These are phyloP conservation scores for Mortierella sp. DNA, from an alignment of 371 early-diverging fungal genomes.

Conservation along the genomic window DNA sequence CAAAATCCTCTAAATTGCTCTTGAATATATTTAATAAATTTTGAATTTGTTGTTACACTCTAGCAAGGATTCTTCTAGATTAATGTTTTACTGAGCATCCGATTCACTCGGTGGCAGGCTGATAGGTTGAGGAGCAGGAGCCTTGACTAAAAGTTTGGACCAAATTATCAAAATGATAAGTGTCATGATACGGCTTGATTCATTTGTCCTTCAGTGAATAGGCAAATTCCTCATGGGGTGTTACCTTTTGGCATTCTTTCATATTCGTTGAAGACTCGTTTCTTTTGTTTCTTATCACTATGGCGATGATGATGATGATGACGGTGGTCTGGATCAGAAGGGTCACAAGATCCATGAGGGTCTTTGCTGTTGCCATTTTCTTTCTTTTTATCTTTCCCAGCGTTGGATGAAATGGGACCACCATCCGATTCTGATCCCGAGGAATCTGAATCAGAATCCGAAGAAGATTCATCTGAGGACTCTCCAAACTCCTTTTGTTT, in stretches of 20 bases:
- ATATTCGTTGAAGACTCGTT: conserved; percentile 76
- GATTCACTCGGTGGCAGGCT: conserved; percentile 8
- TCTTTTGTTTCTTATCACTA: conserved; percentile 59
- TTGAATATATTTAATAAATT: not conserved
- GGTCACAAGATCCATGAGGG: conserved; percentile 38
- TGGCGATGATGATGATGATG: conserved; percentile 51
- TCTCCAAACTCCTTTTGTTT: conserved; percentile 81
- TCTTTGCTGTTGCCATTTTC: conserved; percentile 44
- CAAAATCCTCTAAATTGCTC: not conserved
- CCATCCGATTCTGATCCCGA: conserved; percentile 59
- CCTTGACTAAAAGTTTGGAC: conserved; percentile 15
- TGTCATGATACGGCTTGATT: not conserved
- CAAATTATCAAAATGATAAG: conserved; percentile 15
- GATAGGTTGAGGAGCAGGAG: conserved; percentile 17
- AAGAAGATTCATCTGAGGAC: conserved; percentile 69
- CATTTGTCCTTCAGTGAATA: not conserved
- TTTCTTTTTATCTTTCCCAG: conserved; percentile 11
- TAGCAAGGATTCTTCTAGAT: not conserved
- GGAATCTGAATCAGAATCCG: conserved; percentile 58
- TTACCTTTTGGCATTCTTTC: conserved; percentile 76
- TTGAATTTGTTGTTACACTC: not conserved
- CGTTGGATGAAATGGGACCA: conserved; percentile 23
- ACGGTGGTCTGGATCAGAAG: conserved; percentile 22
- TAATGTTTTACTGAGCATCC: not conserved
- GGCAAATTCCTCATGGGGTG: not conserved